Base-by-base conservation (phyloP, 495 filamentous ascomycete genomes). In the Xylaria flabelliformis region DNA sequence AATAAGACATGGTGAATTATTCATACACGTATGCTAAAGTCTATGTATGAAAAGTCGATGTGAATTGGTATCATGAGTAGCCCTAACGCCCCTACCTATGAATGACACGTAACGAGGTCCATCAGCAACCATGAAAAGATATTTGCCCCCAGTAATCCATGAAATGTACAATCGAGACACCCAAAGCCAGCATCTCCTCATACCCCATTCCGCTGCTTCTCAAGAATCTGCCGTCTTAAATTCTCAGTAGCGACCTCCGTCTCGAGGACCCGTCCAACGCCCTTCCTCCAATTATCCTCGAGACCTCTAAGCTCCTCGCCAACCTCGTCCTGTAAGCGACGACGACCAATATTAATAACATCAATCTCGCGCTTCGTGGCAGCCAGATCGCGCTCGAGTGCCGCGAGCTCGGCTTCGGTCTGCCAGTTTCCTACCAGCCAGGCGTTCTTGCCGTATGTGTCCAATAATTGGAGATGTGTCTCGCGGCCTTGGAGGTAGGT, bases 351-450 rank as follows among this genome's bases (percentile, higher is more conserved):
- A 72, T 93, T 94, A 3, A 94, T 83, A 29, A 86, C 77, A 80
- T 96, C 93, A 67, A 91, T 85, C 76, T 90, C 86, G 69, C 84
- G 82, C 82, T 89, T 90, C 32, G 83, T 81, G 39, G 83, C 87
- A 21, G 88, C 91, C 74, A 99, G 83, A 73, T 97, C 94, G 72
- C 85, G 86, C 85, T 98, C 95, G n/a, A 97, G 73, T 4, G 76
- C 81, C 19, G 87, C 84, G 64, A 98, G 83, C 36, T 93, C 86
- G 53, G 88, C 88, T 80, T 97, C 94, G 34, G 94, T 73, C 69
- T 94, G 89, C 71, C 88, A 86, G 81, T 98, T 98, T 8, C 89
- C 90, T 13, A 97, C 85, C 67, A 98, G 83, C 95, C 95, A 98
- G 15, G 92, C 91, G 82, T 97, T 97, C 83, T 92, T 94, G 76